phyloP scores from a whole-genome alignment of 2,329 filamentous ascomycete genomes.

The Endothia cerciana region DNA sequence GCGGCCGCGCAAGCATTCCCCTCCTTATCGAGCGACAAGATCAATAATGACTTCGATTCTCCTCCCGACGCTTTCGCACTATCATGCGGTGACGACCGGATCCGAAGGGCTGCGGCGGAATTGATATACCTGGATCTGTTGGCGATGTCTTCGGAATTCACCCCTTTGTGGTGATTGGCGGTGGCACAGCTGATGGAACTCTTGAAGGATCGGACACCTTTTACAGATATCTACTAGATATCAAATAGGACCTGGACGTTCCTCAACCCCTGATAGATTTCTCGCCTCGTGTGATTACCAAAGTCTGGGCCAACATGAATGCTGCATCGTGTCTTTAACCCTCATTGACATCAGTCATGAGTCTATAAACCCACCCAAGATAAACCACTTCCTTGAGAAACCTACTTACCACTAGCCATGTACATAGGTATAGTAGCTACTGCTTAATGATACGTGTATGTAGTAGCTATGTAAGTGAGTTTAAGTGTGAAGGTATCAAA shows the following conservation, averaged over 20 bases:
- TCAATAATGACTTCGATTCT: constrained; percentile 6
- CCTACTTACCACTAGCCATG: too few relatives aligned
- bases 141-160: neutral
- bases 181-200: neutral
- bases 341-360: too few relatives aligned
- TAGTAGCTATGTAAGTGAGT: too few relatives aligned
- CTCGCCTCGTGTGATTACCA: neutral
- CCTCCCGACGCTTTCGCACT: neutral
- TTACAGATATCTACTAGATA: neutral
- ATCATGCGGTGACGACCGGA: constrained; percentile 17
- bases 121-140: constrained; percentile 8
- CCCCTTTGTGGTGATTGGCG: neutral
- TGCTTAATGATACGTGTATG: too few relatives aligned
- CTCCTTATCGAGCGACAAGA: neutral
- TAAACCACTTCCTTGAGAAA: too few relatives aligned
- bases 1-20: constrained; percentile 4
- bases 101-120: neutral
- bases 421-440: too few relatives aligned
- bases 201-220: neutral
- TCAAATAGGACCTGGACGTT: neutral
- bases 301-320: too few relatives aligned
- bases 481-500: too few relatives aligned
- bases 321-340: too few relatives aligned
- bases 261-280: neutral
- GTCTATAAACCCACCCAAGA: too few relatives aligned